Evolutionary conservation across 2,329 filamentous ascomycete species (phyloP).

Genomic region (Sporothrix dimorphospora): DNA sequence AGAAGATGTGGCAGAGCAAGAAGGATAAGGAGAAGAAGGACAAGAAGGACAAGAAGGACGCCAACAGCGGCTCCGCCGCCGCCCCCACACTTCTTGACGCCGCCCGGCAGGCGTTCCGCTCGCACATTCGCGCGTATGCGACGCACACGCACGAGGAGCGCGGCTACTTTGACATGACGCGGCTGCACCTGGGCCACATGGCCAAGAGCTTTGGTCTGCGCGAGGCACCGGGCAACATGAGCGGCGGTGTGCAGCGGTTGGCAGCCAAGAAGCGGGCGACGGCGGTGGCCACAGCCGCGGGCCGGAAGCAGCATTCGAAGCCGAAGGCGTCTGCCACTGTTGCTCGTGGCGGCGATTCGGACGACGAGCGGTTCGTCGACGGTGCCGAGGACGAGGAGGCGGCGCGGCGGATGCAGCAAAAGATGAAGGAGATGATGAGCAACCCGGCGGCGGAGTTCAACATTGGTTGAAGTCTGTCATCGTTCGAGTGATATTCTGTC

Average conservation of each 20-base stretch:
- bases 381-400: constrained; percentile 58
- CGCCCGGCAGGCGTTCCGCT: constrained; percentile 84
- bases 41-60: not conserved
- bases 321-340: not conserved
- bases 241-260: constrained; percentile 55
- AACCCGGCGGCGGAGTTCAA: constrained; percentile 36
- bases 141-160: constrained; percentile 89
- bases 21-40: constrained; percentile 21
- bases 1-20: constrained; percentile 40
- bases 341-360: constrained; percentile 36
- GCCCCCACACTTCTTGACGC: constrained; percentile 67
- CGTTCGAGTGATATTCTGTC: too few species aligned
- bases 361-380: constrained; percentile 44
- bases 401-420: constrained; percentile 56
- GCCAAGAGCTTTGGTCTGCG: constrained; percentile 92
- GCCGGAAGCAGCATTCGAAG: constrained; percentile 8
- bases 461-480: too few species aligned
- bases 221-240: constrained; percentile 85
- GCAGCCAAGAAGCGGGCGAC: constrained; percentile 40
- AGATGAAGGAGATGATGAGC: constrained; percentile 37
- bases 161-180: constrained; percentile 85
- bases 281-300: constrained; percentile 32
- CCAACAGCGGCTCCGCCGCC: not conserved
- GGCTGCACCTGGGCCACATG: constrained; percentile 87
- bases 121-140: constrained; percentile 90